Evolutionary conservation across 1,284 basidiomycete species (phyloP), one percentile per base, ranked within the genome.

Genomic region (Rhodotorula glutinis): DNA sequence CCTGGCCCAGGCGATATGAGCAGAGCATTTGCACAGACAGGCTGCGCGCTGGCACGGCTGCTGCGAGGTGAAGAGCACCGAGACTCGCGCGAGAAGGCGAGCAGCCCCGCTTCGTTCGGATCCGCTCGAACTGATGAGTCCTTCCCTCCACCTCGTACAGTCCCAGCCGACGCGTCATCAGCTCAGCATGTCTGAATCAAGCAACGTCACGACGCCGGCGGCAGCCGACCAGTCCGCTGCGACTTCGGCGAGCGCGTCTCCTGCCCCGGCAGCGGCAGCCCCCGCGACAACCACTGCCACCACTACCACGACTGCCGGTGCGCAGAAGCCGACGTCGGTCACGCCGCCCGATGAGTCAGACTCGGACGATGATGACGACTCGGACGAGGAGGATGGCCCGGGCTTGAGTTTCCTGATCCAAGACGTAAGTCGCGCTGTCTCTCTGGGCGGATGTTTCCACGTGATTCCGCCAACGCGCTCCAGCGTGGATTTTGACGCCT

Each of bases 321-420:
- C 57, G 7, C 11, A 56, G 7, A n/a, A 43, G 51, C 38, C 62
- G 9, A 56, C 58, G 49, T 52, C 47, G 38, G 49, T 59, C 16
- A 60, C 66, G 52, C 58, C 51, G 49, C 58, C 58, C 25, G 58
- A 52, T 38, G 58, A 59, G 40, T 60, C 40, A 21, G 51, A 57
- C n/a, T 58, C 68, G 33, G 51, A 63, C 25, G 65, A 72, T 29
- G 33, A 40, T 27, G 67, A 67, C 14, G 51, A 53, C 4, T 65
- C 63, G 29, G 62, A 69, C 23, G 67, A 62, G 11, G 71, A 70
- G 8, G 66, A 65, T 14, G 71, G 71, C 0, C 71, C 71, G 8
- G 71, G 71, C 3, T 49, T 73, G 33, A 67, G 57, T 33, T 73
- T 70, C 52, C 49, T 73, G 17, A 62, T 73, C 25, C 56, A 58